Evolutionary conservation across 1,139 yeast genomes (phyloP), one percentile per base, ranked within the genome.

Genomic region (Taiozyma sp.): DNA sequence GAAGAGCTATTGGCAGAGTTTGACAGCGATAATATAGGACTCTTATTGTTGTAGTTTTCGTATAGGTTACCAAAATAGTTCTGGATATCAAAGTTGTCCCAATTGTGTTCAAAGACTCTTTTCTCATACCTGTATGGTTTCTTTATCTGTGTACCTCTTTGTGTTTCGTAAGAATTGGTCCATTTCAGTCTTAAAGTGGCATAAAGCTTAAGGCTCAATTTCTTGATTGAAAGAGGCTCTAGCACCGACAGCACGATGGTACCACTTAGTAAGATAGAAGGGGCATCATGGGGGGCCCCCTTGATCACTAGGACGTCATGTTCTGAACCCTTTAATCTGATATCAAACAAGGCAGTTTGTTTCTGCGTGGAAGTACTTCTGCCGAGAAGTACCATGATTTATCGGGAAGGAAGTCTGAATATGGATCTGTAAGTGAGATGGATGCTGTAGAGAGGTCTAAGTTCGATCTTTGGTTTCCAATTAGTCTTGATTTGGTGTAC

Each of bases 241-340:
- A 78, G 74, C 1, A 89, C 82, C 0, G 95, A 80, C 34, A 93
- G 70, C 1, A 87, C 93, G 27, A 93, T 83, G 27, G 81, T 81
- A 7, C 99, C 99, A 1, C 85, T 72, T 39, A 93, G 67, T 14
- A 87, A 70, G 1, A 83, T 88, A 1, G 96, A 85, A 0, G 90
- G 78, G 0, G 98, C 96, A 51, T 85, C 93, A 45, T 79, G 78
- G 3, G 87, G 81, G 2, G 81, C 63, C 1, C 99, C 99, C 60
- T 92, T 85, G 40, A 93, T 68, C 5, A 93, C 81, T 22, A 93
- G 70, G 8, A 91, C 95, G 64, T 91, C 96, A 57, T 84, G 86
- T 46, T 88, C 95, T 14, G 79, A 71, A 45, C 88, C 81, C 50
- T 80, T 78, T 45, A 85, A 69, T 50, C 91, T 71, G 56, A 85